These are phyloP conservation scores for Monosporascus ibericus DNA, from an alignment of 2,329 filamentous ascomycete genomes.

Conservation along the genomic window DNA sequence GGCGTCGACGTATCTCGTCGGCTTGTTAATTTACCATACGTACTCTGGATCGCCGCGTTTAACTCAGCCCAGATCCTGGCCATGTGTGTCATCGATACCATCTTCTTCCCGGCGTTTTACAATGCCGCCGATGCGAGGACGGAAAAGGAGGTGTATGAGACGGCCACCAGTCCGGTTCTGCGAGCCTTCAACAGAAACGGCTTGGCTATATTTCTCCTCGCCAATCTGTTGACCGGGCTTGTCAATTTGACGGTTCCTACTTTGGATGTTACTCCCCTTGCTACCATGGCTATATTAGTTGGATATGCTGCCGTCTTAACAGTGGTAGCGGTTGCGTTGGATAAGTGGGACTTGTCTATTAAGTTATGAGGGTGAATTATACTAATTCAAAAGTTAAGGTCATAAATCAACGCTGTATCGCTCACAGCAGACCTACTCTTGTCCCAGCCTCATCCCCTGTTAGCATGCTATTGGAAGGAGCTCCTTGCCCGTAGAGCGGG, in stretches of 20 bases:
- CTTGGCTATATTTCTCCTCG: slow-evolving; percentile 74
- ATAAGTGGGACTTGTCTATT: slow-evolving; percentile 61
- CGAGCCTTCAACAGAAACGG: slow-evolving; percentile 85
- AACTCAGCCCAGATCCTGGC: slow-evolving; percentile 77
- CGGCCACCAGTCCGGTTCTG: slow-evolving; percentile 75
- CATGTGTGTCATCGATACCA: slow-evolving; percentile 70
- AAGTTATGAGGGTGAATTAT: slow-evolving; percentile 47
- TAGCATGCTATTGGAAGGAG: slow-evolving; percentile 21
- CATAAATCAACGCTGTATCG: too few species aligned
- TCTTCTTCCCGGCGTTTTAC: slow-evolving; percentile 71
- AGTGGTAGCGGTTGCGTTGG: slow-evolving; percentile 59
- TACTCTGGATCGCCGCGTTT: slow-evolving; percentile 88
- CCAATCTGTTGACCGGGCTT: slow-evolving; percentile 82
- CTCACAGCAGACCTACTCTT: too few species aligned
- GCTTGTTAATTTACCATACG: slow-evolving; percentile 87
- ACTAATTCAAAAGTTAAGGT: too few species aligned
- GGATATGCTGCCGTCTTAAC: slow-evolving; percentile 66
- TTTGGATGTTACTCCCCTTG: slow-evolving; percentile 57
- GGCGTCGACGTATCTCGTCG: slow-evolving; percentile 77
- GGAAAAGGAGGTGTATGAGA: slow-evolving; percentile 58
- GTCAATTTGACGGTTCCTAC: slow-evolving; percentile 87
- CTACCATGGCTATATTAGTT: slow-evolving; percentile 68
- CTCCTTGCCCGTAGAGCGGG: slow-evolving; percentile 25
- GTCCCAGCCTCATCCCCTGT: too few species aligned
- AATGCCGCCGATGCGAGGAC: slow-evolving; percentile 46